phyloP scores from a whole-genome alignment of 495 filamentous ascomycete species.

The Achaetomiella virescens region DNA sequence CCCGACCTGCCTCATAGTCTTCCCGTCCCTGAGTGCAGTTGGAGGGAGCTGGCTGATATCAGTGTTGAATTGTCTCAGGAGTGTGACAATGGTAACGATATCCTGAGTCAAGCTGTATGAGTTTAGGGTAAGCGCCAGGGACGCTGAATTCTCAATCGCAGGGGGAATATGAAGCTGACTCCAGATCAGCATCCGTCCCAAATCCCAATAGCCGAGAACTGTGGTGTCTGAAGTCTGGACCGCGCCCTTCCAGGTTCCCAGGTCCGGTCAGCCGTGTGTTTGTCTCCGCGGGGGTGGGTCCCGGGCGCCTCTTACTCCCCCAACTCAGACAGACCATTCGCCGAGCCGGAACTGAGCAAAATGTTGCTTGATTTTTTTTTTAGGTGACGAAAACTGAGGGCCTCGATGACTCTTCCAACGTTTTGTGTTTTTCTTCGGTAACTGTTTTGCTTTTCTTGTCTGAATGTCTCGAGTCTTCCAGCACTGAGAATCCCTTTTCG shows the following conservation, averaged over 20 bases:
- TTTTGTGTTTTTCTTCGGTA: too few relatives aligned
- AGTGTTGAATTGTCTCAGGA: too few relatives aligned
- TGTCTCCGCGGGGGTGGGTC: slow-evolving; percentile 3
- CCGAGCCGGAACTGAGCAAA: slow-evolving; percentile 1
- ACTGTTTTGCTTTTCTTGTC: not conserved
- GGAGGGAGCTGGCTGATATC: too few relatives aligned
- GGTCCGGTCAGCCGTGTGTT: not conserved
- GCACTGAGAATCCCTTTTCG: not conserved
- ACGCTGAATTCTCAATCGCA: too few relatives aligned
- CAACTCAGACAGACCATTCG: not conserved
- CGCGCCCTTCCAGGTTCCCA: not conserved
- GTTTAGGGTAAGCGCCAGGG: too few relatives aligned
- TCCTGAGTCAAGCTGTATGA: too few relatives aligned
- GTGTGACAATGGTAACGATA: too few relatives aligned
- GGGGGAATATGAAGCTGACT: too few relatives aligned
- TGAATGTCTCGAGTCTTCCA: not conserved
- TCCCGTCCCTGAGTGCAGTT: too few relatives aligned
- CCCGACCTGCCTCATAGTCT: too few relatives aligned
- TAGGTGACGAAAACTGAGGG: not conserved
- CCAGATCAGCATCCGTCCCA: not conserved
- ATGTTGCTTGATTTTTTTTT: not conserved
- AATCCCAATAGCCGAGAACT: not conserved
- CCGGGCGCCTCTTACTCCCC: not conserved
- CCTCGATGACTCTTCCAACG: not conserved
- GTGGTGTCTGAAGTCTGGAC: not conserved